Base-by-base conservation (phyloP, 495 filamentous ascomycete species). In the Neurospora sp. region DNA sequence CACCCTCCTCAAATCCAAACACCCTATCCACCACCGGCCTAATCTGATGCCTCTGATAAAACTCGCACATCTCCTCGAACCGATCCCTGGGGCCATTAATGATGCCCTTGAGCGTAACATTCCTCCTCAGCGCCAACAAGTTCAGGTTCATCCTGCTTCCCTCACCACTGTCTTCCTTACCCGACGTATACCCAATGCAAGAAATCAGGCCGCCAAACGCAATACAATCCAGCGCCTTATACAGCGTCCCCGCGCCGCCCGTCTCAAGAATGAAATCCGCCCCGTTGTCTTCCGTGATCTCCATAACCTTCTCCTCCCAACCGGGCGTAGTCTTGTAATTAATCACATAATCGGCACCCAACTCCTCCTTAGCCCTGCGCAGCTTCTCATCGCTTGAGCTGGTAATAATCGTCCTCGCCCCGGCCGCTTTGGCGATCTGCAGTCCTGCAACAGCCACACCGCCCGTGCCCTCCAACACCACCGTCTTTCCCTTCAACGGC, bases 191-290 rank as follows among this genome's bases (percentile, higher is more conserved):
- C 18, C 85, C 85, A 77, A 86, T 83, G 46, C 77, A 81, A 71
- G 81, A 79, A 71, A 88, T 84, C 8, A 84, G 62, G 8, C 85
- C 85, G 5, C 82, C 81, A 75, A 85, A 84, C 9, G 79, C 79
- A 11, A 86, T 77, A 41, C 80, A 81, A 10, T 83, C 80, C 72
- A 86, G 83, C 4, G 78, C 81, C 69, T 81, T 79, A 20, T 73
- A 76, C 48, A 87, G 70, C 10, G 86, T 88, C 18, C 77, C 70
- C 38, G 83, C 81, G 10, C 86, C 86, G 2, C 85, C 86, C 72
- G 84, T 82, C 73, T 89, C 86, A 42, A 89, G 77, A 40, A 89
- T 84, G 62, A 85, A 79, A 73, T 86, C 83, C 0, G 80, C 84
- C 42, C 84, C 84, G 11, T 79, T 71, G 38, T 75, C 76, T 16